Percentiles rank a stretch among this genome's conserved stretches.
Evolutionary conservation across 495 filamentous ascomycete genomes (phyloP).

Genomic region (Cudoniella acicularis): DNA sequence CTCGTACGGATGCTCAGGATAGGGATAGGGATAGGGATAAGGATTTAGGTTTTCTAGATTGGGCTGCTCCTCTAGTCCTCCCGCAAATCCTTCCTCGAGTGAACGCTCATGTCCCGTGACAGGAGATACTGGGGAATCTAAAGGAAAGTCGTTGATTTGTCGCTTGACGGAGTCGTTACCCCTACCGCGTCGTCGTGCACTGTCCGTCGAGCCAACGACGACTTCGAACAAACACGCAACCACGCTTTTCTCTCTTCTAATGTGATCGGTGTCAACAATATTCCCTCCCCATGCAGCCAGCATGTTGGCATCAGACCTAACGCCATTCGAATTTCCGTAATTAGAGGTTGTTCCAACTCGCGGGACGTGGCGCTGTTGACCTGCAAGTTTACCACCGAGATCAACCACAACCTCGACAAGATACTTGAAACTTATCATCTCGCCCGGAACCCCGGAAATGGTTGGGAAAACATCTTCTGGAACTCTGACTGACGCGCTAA

Average conservation of each 20-base stretch:
- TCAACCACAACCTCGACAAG: conserved; percentile 90
- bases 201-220: conserved; percentile 84
- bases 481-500: conserved; percentile 77
- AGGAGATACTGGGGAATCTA: conserved; percentile 1
- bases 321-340: conserved; percentile 32
- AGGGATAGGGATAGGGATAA: conserved; percentile 15
- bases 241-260: conserved; percentile 83
- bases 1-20: conserved; percentile 21
- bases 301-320: conserved; percentile 35
- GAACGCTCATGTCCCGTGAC: conserved; percentile 7
- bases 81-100: conserved; percentile 9
- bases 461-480: conserved; percentile 92
- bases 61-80: not conserved
- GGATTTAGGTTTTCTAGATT: conserved; percentile 2
- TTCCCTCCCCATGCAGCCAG: conserved; percentile 61
- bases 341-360: conserved; percentile 51
- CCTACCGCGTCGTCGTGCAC: conserved; percentile 53
- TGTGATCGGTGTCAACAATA: conserved; percentile 84
- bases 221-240: conserved; percentile 80
- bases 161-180: conserved; percentile 3
- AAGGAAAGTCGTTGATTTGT: conserved; percentile 8
- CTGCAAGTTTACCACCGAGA: conserved; percentile 78
- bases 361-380: conserved; percentile 59
- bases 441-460: conserved; percentile 80
- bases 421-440: conserved; percentile 92